Conservation (phyloP, 2,329 filamentous ascomycete genomes). For the Arthrinium phaeospermum region DNA sequence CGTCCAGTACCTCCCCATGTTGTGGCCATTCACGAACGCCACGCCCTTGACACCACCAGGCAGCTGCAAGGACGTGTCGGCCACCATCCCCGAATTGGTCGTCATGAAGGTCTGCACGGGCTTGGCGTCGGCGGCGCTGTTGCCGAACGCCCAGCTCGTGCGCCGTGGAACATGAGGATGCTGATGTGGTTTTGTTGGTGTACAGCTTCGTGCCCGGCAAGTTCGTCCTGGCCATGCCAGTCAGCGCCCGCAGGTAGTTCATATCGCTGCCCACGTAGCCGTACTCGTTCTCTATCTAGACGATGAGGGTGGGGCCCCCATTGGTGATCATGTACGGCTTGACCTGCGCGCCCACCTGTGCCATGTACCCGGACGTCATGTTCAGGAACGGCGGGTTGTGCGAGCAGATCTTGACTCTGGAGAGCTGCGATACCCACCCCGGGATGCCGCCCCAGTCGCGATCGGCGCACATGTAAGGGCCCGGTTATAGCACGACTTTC, state of each 20-base stretch:
- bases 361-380: slow-evolving; percentile 44
- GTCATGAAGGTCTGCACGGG: slow-evolving; percentile 37
- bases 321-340: slow-evolving; percentile 32
- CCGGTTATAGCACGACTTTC: slow-evolving; percentile 51
- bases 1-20: slow-evolving; percentile 53
- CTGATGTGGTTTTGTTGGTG: slow-evolving; percentile 56
- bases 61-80: slow-evolving; percentile 46
- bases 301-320: slow-evolving; percentile 55
- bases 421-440: slow-evolving; percentile 48
- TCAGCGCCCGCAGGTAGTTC: slow-evolving; percentile 46
- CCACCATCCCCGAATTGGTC: slow-evolving; percentile 32
- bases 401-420: slow-evolving; percentile 47
- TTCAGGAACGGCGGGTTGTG: slow-evolving; percentile 47
- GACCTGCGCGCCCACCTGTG: slow-evolving; percentile 37
- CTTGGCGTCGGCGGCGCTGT: slow-evolving; percentile 51
- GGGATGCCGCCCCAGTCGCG: slow-evolving; percentile 56
- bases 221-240: slow-evolving; percentile 47
- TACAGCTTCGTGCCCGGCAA: slow-evolving; percentile 51
- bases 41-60: slow-evolving; percentile 49
- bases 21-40: slow-evolving; percentile 52
- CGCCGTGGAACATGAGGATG: slow-evolving; percentile 60
- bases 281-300: slow-evolving; percentile 58
- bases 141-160: slow-evolving; percentile 55
- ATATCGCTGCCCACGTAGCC: slow-evolving; percentile 54
- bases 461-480: slow-evolving; percentile 56